phyloP scores from a whole-genome alignment of 1,284 basidiomycete species.

The Lentinus polychrous region DNA sequence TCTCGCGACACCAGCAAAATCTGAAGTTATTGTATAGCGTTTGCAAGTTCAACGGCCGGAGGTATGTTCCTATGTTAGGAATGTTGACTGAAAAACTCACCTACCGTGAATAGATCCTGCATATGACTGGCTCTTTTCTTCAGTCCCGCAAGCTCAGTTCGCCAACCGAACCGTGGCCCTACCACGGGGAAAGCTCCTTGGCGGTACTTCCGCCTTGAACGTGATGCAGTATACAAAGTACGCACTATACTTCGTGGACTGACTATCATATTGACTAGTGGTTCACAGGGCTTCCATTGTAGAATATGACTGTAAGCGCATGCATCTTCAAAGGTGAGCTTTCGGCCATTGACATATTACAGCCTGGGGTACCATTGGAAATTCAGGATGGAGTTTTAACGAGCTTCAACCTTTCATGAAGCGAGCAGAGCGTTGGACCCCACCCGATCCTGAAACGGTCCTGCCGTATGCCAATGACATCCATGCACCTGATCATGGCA shows the following conservation, averaged over 20 bases:
- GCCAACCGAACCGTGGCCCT: not conserved
- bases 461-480: not conserved
- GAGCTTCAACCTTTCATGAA: conserved; percentile 5
- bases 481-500: conserved; percentile 1
- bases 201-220: conserved; percentile 3
- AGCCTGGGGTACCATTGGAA: conserved; percentile 1
- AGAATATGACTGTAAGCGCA: conserved; percentile 5
- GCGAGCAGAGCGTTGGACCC: conserved; percentile 1
- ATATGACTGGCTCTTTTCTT: conserved; percentile 2
- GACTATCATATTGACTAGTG: not conserved
- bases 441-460: not conserved
- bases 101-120: not conserved
- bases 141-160: not conserved
- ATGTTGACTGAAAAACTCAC: too few relatives aligned
- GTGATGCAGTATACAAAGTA: not conserved
- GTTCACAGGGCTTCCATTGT: conserved; percentile 1
- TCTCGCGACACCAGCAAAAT: not conserved
- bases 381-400: conserved; percentile 6
- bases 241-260: not conserved
- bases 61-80: not conserved
- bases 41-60: too few relatives aligned
- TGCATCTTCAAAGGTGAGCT: too few relatives aligned
- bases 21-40: not conserved
- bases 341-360: not conserved
- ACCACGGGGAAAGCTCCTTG: conserved; percentile 4